These are phyloP conservation scores for Talaromyces funiculosus DNA, from an alignment of 2,329 filamentous ascomycete species.

Conservation along the genomic window DNA sequence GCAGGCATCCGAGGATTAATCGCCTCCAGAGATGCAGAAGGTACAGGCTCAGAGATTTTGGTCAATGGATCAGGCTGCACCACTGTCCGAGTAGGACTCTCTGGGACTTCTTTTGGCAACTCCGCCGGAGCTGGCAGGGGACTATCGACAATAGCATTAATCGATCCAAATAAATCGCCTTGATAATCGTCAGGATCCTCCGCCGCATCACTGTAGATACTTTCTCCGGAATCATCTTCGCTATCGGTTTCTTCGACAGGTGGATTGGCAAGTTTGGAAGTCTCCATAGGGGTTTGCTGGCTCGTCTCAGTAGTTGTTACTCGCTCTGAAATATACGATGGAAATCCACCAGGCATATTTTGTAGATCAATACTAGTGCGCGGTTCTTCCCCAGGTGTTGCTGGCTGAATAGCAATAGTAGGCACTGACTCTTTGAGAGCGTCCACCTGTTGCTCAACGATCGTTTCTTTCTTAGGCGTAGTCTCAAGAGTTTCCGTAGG, in stretches of 20 bases:
- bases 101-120: slow-evolving; percentile 13
- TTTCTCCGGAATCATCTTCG: slow-evolving; percentile 37
- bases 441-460: neutral
- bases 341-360: slow-evolving; percentile 54
- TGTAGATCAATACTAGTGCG: slow-evolving; percentile 20
- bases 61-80: neutral
- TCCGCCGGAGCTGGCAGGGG: slow-evolving; percentile 16
- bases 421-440: slow-evolving; percentile 28
- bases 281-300: slow-evolving; percentile 2
- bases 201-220: slow-evolving; percentile 44
- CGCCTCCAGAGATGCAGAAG: slow-evolving; percentile 5
- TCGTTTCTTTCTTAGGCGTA: neutral
- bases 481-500: neutral
- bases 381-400: slow-evolving; percentile 42
- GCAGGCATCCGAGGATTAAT: slow-evolving; percentile 1
- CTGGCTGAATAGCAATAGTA: slow-evolving; percentile 42
- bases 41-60: neutral
- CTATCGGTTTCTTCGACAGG: slow-evolving; percentile 4
- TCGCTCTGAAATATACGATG: slow-evolving; percentile 37
- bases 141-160: slow-evolving; percentile 45
- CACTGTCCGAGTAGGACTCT: slow-evolving; percentile 15
- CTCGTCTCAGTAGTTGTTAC: slow-evolving; percentile 11
- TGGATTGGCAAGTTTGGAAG: slow-evolving; percentile 1
- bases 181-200: slow-evolving; percentile 33
- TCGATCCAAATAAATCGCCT: slow-evolving; percentile 45